Percentiles rank a stretch among this genome's conserved stretches.
phyloP scores from a whole-genome alignment of 352 stramenopile genomes.

The Phytophthora parvispora region DNA sequence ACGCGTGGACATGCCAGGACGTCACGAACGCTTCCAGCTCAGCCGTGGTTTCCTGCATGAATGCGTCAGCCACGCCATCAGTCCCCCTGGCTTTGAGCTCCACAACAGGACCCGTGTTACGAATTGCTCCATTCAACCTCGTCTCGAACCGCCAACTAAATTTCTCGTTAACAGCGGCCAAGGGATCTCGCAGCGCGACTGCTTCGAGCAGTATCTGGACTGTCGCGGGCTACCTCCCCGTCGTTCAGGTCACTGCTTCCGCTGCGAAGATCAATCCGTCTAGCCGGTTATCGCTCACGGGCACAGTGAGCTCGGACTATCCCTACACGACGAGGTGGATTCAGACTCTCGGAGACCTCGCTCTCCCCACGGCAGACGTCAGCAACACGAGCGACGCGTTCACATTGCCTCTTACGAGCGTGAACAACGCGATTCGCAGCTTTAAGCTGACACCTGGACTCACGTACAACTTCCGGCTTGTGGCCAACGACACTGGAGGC shows the following conservation, averaged over 20 bases:
- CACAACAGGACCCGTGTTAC: constrained; percentile 24
- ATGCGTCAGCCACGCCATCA: neutral
- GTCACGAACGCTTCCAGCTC: constrained; percentile 42
- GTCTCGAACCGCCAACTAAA: constrained; percentile 43
- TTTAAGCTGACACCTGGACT: constrained; percentile 71
- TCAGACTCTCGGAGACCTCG: constrained; percentile 69
- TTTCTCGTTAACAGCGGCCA: constrained; percentile 61
- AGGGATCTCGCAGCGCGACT: constrained; percentile 25
- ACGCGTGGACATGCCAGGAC: constrained; percentile 65
- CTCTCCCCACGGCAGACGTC: constrained; percentile 28
- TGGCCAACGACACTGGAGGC: constrained; percentile 61
- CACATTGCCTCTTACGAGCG: constrained; percentile 58
- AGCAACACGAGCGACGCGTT: constrained; percentile 55
- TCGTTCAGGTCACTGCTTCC: constrained; percentile 42
- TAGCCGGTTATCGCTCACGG: constrained; percentile 44
- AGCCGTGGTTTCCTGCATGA: constrained; percentile 27
- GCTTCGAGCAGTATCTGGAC: constrained; percentile 60
- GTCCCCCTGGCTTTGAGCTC: constrained; percentile 25
- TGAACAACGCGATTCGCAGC: constrained; percentile 60
- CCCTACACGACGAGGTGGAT: constrained; percentile 65
- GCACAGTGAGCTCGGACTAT: constrained; percentile 64
- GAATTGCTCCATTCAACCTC: constrained; percentile 58
- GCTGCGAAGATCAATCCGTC: constrained; percentile 60
- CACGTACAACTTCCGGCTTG: constrained; percentile 72
- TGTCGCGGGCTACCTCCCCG: constrained; percentile 48